Evolutionary conservation across 192 early-diverging fungal genomes (phyloP).

Genomic region (Kappamyces sp.): DNA sequence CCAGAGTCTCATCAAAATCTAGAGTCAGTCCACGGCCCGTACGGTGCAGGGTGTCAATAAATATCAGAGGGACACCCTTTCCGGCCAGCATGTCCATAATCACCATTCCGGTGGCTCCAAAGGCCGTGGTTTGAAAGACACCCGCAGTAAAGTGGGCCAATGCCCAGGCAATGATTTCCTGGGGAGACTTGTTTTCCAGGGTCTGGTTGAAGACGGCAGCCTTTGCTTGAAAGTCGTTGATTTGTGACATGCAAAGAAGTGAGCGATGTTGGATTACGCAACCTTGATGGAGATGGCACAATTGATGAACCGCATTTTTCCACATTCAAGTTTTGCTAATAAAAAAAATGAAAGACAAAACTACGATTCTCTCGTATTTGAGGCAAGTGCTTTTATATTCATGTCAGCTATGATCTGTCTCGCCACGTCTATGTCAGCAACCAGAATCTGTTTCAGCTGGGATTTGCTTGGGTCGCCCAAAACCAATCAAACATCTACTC

Average conservation of each 20-base stretch:
- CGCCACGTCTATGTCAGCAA: neutral
- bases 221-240: neutral
- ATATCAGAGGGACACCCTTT: conserved; percentile 75
- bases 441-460: conserved; percentile 3
- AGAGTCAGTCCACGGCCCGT: conserved; percentile 9
- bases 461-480: conserved; percentile 4
- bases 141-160: conserved; percentile 60
- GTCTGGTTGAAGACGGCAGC: neutral
- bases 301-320: neutral
- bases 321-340: too few species aligned
- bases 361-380: conserved; percentile 7
- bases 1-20: conserved; percentile 86
- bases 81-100: conserved; percentile 75
- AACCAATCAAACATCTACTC: conserved; percentile 8
- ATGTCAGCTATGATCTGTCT: conserved; percentile 11
- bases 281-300: conserved; percentile 5
- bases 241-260: neutral
- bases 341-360: conserved; percentile 9
- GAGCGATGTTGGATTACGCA: neutral
- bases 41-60: conserved; percentile 90
- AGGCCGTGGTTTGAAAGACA: conserved; percentile 92
- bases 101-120: conserved; percentile 86
- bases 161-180: conserved; percentile 86
- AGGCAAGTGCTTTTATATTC: neutral
- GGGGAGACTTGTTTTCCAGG: conserved; percentile 36